These are phyloP conservation scores for Starmerella bacillaris DNA, from an alignment of 805 yeast species.

Conservation along the genomic window DNA sequence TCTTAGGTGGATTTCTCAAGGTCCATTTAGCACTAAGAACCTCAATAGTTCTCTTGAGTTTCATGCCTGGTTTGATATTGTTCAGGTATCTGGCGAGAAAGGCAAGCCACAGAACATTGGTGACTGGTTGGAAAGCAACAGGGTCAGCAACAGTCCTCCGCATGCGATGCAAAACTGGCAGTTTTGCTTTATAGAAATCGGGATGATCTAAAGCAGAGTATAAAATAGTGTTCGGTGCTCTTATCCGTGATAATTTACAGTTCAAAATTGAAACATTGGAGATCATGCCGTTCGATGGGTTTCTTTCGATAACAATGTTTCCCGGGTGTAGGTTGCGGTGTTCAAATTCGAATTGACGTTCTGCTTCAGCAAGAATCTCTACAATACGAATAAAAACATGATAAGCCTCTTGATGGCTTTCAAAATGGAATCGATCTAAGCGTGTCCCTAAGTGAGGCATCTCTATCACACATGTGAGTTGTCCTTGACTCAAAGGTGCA, in stretches of 20 bases:
- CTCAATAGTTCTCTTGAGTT: slow-evolving; percentile 6
- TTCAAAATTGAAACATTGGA: slow-evolving; percentile 44
- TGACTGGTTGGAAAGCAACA: slow-evolving; percentile 30
- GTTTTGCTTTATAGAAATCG: slow-evolving; percentile 40
- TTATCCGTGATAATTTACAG: slow-evolving; percentile 30
- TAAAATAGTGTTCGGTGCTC: slow-evolving; percentile 19
- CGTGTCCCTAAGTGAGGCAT: slow-evolving; percentile 26
- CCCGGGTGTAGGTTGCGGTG: slow-evolving; percentile 58
- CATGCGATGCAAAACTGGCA: slow-evolving; percentile 45
- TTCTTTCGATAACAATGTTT: slow-evolving; percentile 33
- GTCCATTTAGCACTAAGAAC: slow-evolving; percentile 9
- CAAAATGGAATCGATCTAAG: slow-evolving; percentile 29
- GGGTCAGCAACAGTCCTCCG: slow-evolving; percentile 24
- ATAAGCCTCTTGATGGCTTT: slow-evolving; percentile 25
- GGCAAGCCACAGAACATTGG: slow-evolving; percentile 49
- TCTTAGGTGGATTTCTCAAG: slow-evolving; percentile 7
- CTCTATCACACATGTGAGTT: slow-evolving; percentile 12
- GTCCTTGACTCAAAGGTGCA: slow-evolving; percentile 5
- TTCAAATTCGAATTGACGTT: slow-evolving; percentile 38
- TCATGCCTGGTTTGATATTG: slow-evolving; percentile 4
- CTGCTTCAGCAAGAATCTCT: slow-evolving; percentile 34
- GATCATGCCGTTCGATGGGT: slow-evolving; percentile 15
- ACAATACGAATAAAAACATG: slow-evolving; percentile 38
- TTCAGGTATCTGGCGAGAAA: slow-evolving; percentile 35
- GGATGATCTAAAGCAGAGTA: slow-evolving; percentile 49